phyloP scores from a whole-genome alignment of 139 green algal genomes.

The Chlorella vulgaris region DNA sequence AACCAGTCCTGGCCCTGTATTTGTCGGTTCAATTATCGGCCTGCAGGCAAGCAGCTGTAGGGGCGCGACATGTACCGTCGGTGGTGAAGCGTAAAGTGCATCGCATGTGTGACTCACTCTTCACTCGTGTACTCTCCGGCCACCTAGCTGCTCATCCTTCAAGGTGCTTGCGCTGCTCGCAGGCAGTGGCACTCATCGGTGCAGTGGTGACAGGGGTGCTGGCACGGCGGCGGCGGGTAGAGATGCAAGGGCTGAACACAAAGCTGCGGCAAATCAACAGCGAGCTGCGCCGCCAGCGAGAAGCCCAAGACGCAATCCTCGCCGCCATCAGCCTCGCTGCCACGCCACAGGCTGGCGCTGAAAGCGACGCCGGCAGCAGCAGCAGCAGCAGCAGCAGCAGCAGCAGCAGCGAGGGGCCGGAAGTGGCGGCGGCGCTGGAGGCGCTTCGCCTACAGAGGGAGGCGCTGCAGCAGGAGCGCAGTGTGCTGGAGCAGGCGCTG shows the following conservation, averaged over 20 bases:
- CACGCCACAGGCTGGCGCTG: not conserved
- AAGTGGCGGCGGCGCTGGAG: not conserved
- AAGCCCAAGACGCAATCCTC: slow-evolving; percentile 6
- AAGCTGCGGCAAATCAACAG: slow-evolving; percentile 57
- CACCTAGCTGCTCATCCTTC: too few species aligned
- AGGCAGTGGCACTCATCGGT: slow-evolving; percentile 48
- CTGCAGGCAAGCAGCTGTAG: not conserved
- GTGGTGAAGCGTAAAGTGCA: too few species aligned
- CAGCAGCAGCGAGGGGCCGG: not conserved
- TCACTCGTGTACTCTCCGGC: too few species aligned
- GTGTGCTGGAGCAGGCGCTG: slow-evolving; percentile 40
- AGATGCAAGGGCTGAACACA: slow-evolving; percentile 46
- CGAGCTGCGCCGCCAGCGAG: slow-evolving; percentile 41
- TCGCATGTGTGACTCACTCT: too few species aligned
- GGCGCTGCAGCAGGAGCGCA: slow-evolving; percentile 24
- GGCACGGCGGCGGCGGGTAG: slow-evolving; percentile 36
- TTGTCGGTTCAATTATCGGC: not conserved
- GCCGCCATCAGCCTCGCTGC: not conserved
- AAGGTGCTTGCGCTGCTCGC: not conserved
- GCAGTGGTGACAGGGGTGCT: slow-evolving; percentile 48
- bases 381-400: not conserved
- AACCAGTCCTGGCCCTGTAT: not conserved
- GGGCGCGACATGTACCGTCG: too few species aligned
- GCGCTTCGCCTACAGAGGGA: slow-evolving; percentile 3
- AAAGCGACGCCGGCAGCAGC: too few species aligned